Base-by-base conservation (phyloP, 768 basidiomycete species). In the Suillus sp. region DNA sequence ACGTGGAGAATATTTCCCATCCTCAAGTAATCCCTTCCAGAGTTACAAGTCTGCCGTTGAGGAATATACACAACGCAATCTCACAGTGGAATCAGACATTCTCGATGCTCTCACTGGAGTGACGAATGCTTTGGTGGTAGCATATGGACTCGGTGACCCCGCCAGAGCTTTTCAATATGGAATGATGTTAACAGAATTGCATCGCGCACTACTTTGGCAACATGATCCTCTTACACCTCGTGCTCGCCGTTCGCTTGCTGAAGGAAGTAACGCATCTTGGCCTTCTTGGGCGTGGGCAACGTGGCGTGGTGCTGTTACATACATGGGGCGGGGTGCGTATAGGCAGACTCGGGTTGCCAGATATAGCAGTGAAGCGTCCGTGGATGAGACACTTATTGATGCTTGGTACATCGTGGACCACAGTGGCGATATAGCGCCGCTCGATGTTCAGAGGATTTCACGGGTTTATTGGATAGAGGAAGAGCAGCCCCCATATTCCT, bases 211-310 rank as follows among this genome's bases (percentile, higher is more conserved):
- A 13, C 25, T 71, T 16, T 71, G 71, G 71, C 65, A 72, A 13
- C 71, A 71, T 11, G 69, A 54, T 18, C 55, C 69, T 3, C 40
- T 62, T 14, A 18, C 62, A 8, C 22, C 50, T 5, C 67, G 65
- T 40, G 43, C 54, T 6, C 65, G 67, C 13, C 71, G 71, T 7
- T 48, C 40, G 27, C 22, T 11, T 1, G 25, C 61, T 20, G 22
- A 54, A 16, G 20, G 40, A 1, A 22, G 25, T 14, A 10, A 27
- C 45, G 18, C 65, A 1, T 35, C 22, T 38, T 72, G 64, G 58
- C 71, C 71, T 13, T 70, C 71, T 10, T 71, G 71, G 71, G 68
- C 71, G 20, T 71, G 71, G 71, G 63, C 71, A 3, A 71, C 69
- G 3, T 71, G 71, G 71, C 67, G 58, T 32, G 69, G 71, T 27